Evolutionary conservation across 345 rosid genomes (phyloP).

Genomic region (Noccaea bulbosa): DNA sequence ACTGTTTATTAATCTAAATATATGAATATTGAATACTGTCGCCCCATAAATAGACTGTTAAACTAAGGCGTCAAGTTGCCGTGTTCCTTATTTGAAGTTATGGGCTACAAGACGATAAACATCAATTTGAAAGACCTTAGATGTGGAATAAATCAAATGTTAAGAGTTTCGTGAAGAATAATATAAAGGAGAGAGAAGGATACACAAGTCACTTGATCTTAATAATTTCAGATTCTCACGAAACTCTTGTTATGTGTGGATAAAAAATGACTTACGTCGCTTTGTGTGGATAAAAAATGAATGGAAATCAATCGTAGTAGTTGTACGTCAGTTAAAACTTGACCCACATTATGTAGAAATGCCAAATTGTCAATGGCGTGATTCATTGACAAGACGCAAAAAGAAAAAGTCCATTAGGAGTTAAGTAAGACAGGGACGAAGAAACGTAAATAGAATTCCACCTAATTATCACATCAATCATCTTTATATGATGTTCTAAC

Average conservation of each 20-base stretch:
- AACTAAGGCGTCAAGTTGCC: too few species aligned
- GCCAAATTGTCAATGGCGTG: neutral
- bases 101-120: too few species aligned
- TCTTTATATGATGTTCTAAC: neutral
- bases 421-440: neutral
- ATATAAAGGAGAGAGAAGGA: slow-evolving; percentile 2
- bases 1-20: too few species aligned
- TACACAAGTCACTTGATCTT: slow-evolving; percentile 9
- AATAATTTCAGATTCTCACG: slow-evolving; percentile 15
- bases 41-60: too few species aligned
- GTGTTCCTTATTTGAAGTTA: too few species aligned
- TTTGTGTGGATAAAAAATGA: neutral
- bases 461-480: neutral
- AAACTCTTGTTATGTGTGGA: neutral
- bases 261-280: neutral
- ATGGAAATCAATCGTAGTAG: neutral
- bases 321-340: neutral
- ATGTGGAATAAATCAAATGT: too few species aligned
- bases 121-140: too few species aligned
- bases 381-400: slow-evolving; percentile 10
- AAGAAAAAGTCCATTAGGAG: neutral
- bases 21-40: too few species aligned
- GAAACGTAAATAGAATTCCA: slow-evolving; percentile 3
- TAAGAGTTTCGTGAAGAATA: slow-evolving; percentile 6
- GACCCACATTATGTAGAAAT: neutral